phyloP scores from a whole-genome alignment of 345 rosid genomes.

The Bruguiera gymnorhiza region DNA sequence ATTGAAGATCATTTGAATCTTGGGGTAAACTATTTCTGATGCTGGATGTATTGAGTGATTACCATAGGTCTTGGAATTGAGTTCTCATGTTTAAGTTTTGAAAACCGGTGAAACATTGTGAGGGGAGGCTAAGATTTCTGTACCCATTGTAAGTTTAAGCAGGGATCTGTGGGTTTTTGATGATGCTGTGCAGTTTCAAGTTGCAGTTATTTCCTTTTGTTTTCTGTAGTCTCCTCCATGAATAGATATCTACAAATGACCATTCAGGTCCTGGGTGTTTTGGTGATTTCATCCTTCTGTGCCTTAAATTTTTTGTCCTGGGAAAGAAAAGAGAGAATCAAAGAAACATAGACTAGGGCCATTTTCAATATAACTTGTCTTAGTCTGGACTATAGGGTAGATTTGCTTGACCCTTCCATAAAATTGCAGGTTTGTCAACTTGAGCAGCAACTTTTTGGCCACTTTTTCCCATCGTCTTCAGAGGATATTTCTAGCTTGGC shows the following conservation, averaged over 20 bases:
- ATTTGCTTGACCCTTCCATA: slow-evolving; percentile 3
- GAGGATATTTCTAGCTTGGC: slow-evolving; percentile 90
- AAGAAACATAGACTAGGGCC: too few relatives aligned
- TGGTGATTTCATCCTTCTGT: too few relatives aligned
- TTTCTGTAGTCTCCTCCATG: too few relatives aligned
- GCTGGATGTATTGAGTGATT: slow-evolving; percentile 6
- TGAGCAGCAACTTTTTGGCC: slow-evolving; percentile 92
- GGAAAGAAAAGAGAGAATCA: too few relatives aligned
- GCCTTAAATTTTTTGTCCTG: too few relatives aligned
- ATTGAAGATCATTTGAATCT: slow-evolving; percentile 7
- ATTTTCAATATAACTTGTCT: too few relatives aligned
- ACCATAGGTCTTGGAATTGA: not conserved
- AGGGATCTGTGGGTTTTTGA: not conserved
- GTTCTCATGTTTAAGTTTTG: not conserved
- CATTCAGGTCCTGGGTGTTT: too few relatives aligned
- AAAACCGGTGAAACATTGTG: too few relatives aligned
- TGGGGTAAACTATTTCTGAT: not conserved
- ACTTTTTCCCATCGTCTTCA: slow-evolving; percentile 88
- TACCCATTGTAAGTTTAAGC: not conserved
- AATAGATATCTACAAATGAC: too few relatives aligned
- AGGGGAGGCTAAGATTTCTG: not conserved
- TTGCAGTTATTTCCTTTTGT: too few relatives aligned
- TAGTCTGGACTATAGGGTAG: too few relatives aligned
- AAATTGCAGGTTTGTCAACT: slow-evolving; percentile 86
- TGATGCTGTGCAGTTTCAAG: too few relatives aligned